phyloP scores from a whole-genome alignment of 306 rosid species.

The Cucurbita moschata region DNA sequence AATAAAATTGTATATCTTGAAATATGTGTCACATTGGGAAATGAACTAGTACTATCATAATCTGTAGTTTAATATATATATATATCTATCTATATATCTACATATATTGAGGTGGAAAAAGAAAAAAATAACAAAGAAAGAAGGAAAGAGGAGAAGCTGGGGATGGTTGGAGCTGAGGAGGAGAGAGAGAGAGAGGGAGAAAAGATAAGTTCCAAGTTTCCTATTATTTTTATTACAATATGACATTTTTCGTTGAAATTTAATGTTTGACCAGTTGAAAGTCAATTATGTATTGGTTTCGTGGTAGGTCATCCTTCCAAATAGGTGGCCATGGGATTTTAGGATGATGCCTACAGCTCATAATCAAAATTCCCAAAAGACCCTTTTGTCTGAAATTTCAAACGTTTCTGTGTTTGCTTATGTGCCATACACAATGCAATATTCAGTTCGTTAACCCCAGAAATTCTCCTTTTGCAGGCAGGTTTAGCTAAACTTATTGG shows the following conservation, averaged over 20 bases:
- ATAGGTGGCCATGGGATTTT: neutral
- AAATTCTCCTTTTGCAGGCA: slow-evolving; percentile 35
- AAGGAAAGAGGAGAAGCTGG: neutral
- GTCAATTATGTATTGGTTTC: neutral
- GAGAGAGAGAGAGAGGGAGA: neutral
- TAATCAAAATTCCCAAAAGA: neutral
- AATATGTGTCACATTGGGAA: neutral
- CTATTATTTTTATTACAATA: neutral
- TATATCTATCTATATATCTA: too few relatives aligned
- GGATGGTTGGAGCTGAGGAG: neutral
- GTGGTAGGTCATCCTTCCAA: neutral
- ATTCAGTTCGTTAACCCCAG: neutral
- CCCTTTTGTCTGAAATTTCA: neutral
- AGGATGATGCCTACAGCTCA: neutral
- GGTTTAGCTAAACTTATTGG: slow-evolving; percentile 97
- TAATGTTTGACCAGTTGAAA: neutral
- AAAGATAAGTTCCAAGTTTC: neutral
- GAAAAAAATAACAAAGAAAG: neutral
- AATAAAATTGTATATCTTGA: neutral
- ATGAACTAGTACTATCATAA: neutral
- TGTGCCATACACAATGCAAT: neutral
- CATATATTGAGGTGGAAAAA: neutral
- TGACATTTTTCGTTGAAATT: neutral
- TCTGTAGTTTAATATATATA: too few relatives aligned
- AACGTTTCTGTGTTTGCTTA: neutral